Conservation (phyloP, 163 green algal species). For the Chlamydomonas reinhardtii region DNA sequence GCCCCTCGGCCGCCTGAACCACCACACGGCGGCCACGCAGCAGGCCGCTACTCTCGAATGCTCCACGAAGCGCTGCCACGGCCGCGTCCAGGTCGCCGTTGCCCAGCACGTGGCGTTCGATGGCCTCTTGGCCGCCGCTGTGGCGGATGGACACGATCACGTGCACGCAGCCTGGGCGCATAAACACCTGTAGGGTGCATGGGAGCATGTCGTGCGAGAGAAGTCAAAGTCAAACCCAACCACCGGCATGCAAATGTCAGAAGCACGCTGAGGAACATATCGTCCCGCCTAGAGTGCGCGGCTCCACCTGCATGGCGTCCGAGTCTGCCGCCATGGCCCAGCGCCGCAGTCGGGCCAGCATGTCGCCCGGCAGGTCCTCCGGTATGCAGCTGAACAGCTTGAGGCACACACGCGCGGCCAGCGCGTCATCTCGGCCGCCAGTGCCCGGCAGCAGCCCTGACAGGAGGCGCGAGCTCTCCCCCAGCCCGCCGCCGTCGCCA, state of each 20-base stretch:
- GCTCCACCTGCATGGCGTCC: conserved; percentile 43
- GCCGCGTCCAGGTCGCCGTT: conserved; percentile 6
- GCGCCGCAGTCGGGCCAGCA: conserved; percentile 17
- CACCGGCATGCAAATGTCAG: no score
- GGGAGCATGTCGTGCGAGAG: no score
- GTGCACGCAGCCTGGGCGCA: conserved; percentile 42
- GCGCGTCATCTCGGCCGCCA: not conserved
- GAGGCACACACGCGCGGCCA: conserved; percentile 38
- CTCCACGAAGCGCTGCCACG: not conserved
- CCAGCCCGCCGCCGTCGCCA: not conserved
- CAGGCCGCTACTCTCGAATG: conserved; percentile 10
- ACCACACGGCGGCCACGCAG: conserved; percentile 14
- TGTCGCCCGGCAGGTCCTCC: conserved; percentile 37
- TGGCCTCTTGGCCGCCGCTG: not conserved
- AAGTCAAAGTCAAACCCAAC: no score
- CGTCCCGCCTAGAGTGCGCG: not conserved
- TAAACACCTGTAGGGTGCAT: conserved; percentile 24
- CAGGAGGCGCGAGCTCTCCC: conserved; percentile 14
- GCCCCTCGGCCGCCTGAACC: conserved; percentile 33
- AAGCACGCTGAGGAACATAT: no score
- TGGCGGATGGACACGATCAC: conserved; percentile 34
- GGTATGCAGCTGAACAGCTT: conserved; percentile 44
- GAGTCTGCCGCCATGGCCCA: conserved; percentile 22
- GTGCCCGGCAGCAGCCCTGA: conserved; percentile 14
- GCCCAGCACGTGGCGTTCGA: conserved; percentile 18